These are phyloP conservation scores for Lactifluus volemus DNA, from an alignment of 768 basidiomycete species.

Conservation along the genomic window DNA sequence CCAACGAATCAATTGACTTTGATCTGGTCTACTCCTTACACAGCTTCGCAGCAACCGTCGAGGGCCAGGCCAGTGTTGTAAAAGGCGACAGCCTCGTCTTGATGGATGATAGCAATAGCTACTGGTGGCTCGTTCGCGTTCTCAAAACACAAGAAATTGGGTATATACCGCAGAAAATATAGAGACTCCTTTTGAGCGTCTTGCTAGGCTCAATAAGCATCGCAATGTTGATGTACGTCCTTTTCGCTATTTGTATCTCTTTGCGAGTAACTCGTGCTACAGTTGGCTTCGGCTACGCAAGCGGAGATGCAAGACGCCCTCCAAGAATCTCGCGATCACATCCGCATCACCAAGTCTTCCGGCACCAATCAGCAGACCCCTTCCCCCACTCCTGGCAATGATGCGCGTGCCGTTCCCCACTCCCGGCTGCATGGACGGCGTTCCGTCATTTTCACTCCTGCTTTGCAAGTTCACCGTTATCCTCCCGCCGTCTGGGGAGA, in stretches of 20 bases:
- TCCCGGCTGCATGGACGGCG: constrained; percentile 20
- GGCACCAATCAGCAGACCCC: constrained; percentile 40
- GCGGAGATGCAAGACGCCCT: constrained; percentile 54
- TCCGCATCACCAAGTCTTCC: constrained; percentile 41
- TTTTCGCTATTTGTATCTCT: background rate
- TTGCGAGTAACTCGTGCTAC: constrained; percentile 4
- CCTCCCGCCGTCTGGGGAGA: constrained; percentile 80
- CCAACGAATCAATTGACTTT: constrained; percentile 89
- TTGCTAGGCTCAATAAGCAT: constrained; percentile 94
- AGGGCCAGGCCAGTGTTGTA: constrained; percentile 97
- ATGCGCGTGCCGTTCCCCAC: constrained; percentile 29
- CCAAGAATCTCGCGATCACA: constrained; percentile 42
- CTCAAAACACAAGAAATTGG: constrained; percentile 98
- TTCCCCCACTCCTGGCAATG: constrained; percentile 39
- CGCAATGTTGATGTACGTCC: constrained; percentile 86
- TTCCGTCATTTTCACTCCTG: constrained; percentile 62
- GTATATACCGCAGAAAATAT: constrained; percentile 98
- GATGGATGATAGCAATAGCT: constrained; percentile 98
- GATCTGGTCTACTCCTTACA: constrained; percentile 90
- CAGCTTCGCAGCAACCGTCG: constrained; percentile 95
- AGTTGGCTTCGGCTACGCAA: constrained; percentile 72
- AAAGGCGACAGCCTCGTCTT: constrained; percentile 95
- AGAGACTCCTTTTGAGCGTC: constrained; percentile 94
- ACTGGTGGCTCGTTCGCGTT: constrained; percentile 99
- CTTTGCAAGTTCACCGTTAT: constrained; percentile 62